Percentiles rank a stretch among this genome's conserved stretches.
phyloP scores from a whole-genome alignment of 495 filamentous ascomycete genomes.

The Penicillium cosmopolitanum region DNA sequence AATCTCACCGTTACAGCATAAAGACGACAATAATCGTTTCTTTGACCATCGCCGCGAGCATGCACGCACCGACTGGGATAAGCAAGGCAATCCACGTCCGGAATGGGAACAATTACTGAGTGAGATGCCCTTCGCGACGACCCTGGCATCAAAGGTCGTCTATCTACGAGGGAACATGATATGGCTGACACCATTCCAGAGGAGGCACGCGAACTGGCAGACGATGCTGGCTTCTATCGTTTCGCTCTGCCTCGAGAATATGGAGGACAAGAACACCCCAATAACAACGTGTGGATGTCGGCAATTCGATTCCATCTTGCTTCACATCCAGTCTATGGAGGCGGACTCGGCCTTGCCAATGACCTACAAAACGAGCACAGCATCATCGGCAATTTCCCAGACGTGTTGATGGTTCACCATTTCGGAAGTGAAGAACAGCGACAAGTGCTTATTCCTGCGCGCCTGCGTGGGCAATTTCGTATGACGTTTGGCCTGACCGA shows the following conservation, averaged over 20 bases:
- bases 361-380: conserved; percentile 65
- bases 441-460: conserved; percentile 49
- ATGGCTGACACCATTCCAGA: conserved; percentile 15
- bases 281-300: conserved; percentile 61
- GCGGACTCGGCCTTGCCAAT: conserved; percentile 60
- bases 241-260: conserved; percentile 58
- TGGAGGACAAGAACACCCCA: conserved; percentile 51
- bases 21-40: conserved; percentile 60
- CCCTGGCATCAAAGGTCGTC: no score
- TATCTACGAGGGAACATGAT: no score
- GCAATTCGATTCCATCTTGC: conserved; percentile 61
- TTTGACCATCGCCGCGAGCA: conserved; percentile 64
- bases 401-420: conserved; percentile 59
- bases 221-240: conserved; percentile 59
- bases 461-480: conserved; percentile 51
- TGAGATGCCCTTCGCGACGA: background rate
- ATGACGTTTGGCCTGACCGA: conserved; percentile 64
- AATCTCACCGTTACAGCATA: conserved; percentile 55
- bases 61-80: conserved; percentile 54
- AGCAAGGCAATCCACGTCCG: conserved; percentile 52
- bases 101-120: conserved; percentile 59
- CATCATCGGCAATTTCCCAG: conserved; percentile 62
- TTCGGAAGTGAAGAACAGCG: conserved; percentile 57
- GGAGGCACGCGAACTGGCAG: conserved; percentile 47
- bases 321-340: conserved; percentile 44